A percentile compares a stretch with the other conserved stretches of the same genome.
Evolutionary conservation across 257 asterid genomes (phyloP).

Genomic region (Thymus mandschuricus): DNA sequence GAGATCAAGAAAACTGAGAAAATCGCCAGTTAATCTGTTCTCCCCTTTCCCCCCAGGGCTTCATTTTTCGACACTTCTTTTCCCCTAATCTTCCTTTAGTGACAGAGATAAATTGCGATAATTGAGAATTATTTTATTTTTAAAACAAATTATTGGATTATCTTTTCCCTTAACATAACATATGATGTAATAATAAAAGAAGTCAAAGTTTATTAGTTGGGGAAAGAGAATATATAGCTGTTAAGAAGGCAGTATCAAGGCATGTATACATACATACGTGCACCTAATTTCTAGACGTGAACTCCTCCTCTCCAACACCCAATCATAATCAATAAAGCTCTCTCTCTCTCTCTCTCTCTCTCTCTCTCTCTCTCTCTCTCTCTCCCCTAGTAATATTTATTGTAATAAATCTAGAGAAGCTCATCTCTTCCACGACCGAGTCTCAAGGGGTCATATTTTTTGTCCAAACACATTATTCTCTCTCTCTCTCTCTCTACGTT

Average conservation of each 20-base stretch:
- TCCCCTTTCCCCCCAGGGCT: not conserved
- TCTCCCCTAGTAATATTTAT: no score
- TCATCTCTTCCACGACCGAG: constrained; percentile 46
- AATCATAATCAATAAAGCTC: not conserved
- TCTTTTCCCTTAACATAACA: no score
- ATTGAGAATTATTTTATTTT: no score
- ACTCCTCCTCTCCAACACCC: constrained; percentile 31
- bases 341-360: not conserved
- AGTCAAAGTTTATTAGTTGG: constrained; percentile 26
- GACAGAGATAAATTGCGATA: not conserved
- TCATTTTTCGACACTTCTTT: constrained; percentile 19
- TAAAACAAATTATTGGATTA: no score
- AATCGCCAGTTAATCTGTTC: constrained; percentile 29
- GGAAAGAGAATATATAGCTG: constrained; percentile 36
- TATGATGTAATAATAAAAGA: not conserved
- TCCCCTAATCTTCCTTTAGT: not conserved
- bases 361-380: not conserved
- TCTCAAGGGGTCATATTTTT: constrained; percentile 40
- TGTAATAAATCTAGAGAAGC: constrained; percentile 47
- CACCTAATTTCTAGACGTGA: constrained; percentile 42
- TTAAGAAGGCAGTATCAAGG: constrained; percentile 3
- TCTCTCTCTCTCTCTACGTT: not conserved
- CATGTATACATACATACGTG: constrained; percentile 12
- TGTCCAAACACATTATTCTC: constrained; percentile 31
- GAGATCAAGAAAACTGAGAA: constrained; percentile 53